phyloP scores from a whole-genome alignment of 2,329 filamentous ascomycete genomes.

The Stenocarpella maydis region DNA sequence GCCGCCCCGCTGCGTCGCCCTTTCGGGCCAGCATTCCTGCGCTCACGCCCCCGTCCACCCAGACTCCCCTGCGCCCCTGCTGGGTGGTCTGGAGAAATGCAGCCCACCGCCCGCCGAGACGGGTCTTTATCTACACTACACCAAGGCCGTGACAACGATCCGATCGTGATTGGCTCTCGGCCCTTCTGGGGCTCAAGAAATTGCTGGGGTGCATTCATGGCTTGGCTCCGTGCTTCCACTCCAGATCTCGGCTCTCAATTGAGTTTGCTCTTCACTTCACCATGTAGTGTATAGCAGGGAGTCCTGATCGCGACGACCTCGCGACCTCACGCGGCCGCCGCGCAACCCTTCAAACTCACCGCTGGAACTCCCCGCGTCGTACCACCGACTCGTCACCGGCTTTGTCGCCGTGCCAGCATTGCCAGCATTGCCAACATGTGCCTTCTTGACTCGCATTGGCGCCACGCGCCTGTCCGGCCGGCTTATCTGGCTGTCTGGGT shows the following conservation, averaged over 20 bases:
- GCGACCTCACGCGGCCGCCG: not conserved
- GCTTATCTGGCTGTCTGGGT: conserved; percentile 23
- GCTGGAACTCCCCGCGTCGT: not conserved
- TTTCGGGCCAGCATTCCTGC: not conserved
- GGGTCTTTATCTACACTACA: conserved; percentile 30
- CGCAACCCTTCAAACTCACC: conserved; percentile 7
- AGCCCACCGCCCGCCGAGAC: conserved; percentile 14
- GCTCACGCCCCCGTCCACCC: not conserved
- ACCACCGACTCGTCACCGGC: conserved; percentile 11
- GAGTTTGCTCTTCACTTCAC: conserved; percentile 22
- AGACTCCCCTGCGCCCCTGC: not conserved
- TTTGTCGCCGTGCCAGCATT: not conserved
- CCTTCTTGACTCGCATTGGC: conserved; percentile 22
- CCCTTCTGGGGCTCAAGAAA: not conserved
- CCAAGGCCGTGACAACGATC: conserved; percentile 9
- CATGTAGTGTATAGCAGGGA: too few species aligned
- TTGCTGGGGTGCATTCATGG: conserved; percentile 19
- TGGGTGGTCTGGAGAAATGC: conserved; percentile 19
- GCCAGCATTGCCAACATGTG: too few species aligned
- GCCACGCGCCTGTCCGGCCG: not conserved
- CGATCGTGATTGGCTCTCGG: conserved; percentile 10
- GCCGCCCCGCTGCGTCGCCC: not conserved
- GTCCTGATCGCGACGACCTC: conserved; percentile 2
- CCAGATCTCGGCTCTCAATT: conserved; percentile 25
- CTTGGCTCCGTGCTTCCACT: conserved; percentile 17